phyloP scores from a whole-genome alignment of 2,329 filamentous ascomycete species.

The Neofusicoccum parvum region DNA sequence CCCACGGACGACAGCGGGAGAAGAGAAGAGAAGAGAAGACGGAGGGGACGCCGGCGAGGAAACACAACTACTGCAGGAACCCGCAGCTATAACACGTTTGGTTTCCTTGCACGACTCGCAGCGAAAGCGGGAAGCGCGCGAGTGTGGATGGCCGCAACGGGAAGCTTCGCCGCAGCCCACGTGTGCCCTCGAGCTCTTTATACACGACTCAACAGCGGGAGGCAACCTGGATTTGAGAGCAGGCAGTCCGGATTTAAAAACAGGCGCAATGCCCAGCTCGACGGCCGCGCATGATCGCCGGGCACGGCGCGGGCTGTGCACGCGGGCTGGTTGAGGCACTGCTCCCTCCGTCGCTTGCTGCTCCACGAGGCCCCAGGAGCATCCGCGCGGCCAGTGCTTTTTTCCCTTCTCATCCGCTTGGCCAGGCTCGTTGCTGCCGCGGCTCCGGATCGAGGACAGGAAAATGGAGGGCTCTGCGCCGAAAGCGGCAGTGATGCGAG shows the following conservation, averaged over 20 bases:
- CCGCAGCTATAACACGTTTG: constrained; percentile 2
- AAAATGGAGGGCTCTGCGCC: not conserved
- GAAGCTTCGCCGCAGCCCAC: not conserved
- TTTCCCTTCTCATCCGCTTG: not conserved
- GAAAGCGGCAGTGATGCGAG: not conserved
- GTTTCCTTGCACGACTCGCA: not conserved
- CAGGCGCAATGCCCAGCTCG: no score
- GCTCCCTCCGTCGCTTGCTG: not conserved
- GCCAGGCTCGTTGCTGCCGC: not conserved
- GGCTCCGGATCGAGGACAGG: not conserved
- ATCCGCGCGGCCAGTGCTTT: not conserved
- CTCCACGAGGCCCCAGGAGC: not conserved
- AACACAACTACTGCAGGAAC: constrained; percentile 3
- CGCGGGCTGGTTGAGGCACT: not conserved
- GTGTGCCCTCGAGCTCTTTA: not conserved
- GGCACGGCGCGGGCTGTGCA: not conserved
- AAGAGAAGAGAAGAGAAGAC: not conserved
- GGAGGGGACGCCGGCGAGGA: not conserved
- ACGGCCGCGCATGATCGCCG: not conserved
- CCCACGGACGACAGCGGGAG: not conserved
- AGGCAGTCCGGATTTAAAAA: no score
- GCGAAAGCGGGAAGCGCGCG: not conserved
- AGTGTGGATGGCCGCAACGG: not conserved
- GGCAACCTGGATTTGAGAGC: no score
- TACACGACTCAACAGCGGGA: not conserved